Conservation (phyloP, 768 basidiomycete genomes). For the Auricularia cornea region DNA sequence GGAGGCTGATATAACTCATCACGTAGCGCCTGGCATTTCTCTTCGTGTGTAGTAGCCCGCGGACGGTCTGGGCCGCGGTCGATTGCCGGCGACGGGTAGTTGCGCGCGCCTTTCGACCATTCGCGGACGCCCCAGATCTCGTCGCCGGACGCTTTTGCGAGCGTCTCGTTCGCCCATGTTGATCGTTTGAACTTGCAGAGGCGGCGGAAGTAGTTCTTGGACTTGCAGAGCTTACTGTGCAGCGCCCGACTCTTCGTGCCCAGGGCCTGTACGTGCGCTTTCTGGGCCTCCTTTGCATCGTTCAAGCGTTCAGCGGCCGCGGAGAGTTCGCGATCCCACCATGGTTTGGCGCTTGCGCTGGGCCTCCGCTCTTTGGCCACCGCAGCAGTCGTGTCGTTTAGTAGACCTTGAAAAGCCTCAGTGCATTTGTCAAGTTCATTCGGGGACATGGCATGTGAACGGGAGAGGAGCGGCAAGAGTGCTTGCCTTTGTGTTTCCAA, state of each 20-base stretch:
- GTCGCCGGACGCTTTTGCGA: neutral
- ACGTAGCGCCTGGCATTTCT: neutral
- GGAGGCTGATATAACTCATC: slow-evolving; percentile 1
- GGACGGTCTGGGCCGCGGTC: neutral
- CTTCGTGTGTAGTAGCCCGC: neutral
- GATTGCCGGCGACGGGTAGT: slow-evolving; percentile 2
- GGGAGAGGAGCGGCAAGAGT: neutral
- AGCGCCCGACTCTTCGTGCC: neutral
- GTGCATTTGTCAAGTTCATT: neutral
- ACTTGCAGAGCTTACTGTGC: neutral
- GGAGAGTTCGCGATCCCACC: neutral
- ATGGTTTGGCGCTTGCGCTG: slow-evolving; percentile 1
- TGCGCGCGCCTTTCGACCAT: slow-evolving; percentile 2
- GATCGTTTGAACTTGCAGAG: neutral
- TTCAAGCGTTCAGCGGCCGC: neutral
- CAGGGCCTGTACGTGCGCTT: neutral
- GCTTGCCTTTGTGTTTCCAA: neutral
- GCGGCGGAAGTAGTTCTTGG: neutral
- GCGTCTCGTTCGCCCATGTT: neutral
- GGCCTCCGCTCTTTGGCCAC: neutral
- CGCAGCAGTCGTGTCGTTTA: neutral
- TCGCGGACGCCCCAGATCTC: neutral
- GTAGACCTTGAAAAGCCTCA: neutral
- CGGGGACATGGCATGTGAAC: neutral
- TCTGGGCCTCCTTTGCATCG: neutral